A percentile compares a stretch with the other conserved stretches of the same genome.
phyloP scores from a whole-genome alignment of 805 yeast species.

The Saturnispora quitensis region DNA sequence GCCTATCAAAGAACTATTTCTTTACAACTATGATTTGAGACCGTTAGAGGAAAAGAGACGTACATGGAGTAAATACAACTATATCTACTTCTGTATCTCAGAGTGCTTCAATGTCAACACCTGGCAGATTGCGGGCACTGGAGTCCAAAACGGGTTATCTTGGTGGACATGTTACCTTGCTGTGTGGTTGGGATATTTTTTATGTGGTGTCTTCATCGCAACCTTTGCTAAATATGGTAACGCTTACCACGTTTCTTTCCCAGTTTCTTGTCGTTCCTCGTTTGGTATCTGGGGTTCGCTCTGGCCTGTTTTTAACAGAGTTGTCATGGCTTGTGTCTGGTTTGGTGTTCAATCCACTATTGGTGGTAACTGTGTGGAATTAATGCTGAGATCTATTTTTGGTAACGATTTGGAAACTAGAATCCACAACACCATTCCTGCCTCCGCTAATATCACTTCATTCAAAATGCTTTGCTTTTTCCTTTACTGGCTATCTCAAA shows the following conservation, averaged over 20 bases:
- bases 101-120: conserved; percentile 27
- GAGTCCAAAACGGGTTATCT: conserved; percentile 18
- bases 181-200: conserved; percentile 15
- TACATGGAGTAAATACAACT: conserved; percentile 23
- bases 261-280: conserved; percentile 34
- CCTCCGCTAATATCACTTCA: conserved; percentile 30
- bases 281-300: conserved; percentile 41
- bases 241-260: conserved; percentile 42
- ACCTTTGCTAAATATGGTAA: conserved; percentile 41
- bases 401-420: conserved; percentile 20
- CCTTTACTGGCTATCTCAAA: conserved; percentile 35
- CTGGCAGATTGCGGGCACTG: conserved; percentile 28
- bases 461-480: conserved; percentile 36
- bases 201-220: conserved; percentile 32
- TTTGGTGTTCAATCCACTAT: conserved; percentile 37
- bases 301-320: conserved; percentile 36
- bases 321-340: conserved; percentile 38
- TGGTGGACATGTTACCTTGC: conserved; percentile 17
- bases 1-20: conserved; percentile 51
- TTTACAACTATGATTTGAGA: conserved; percentile 31
- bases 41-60: conserved; percentile 25
- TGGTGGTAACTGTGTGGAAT: conserved; percentile 36
- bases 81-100: conserved; percentile 16
- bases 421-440: conserved; percentile 33
- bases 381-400: conserved; percentile 27